phyloP scores from a whole-genome alignment of 2,329 filamentous ascomycete species.

The Monilinia aucupariae region DNA sequence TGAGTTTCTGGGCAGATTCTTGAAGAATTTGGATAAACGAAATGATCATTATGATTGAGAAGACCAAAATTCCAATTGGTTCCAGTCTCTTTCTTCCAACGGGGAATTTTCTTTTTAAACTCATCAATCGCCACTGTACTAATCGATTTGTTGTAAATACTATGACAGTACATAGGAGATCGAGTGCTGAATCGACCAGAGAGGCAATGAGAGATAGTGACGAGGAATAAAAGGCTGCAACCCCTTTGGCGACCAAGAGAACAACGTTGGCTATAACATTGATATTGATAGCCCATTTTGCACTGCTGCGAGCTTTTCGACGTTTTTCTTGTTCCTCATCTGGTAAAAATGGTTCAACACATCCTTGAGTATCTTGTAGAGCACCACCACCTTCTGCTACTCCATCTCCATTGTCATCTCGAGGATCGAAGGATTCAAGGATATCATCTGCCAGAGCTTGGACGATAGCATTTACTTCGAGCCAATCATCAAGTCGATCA shows the following conservation, averaged over 20 bases:
- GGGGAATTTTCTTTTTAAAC: constrained; percentile 48
- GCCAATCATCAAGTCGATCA: constrained; percentile 49
- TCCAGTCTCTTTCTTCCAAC: constrained; percentile 50
- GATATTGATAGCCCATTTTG: constrained; percentile 54
- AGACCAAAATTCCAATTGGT: constrained; percentile 54
- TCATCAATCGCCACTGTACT: constrained; percentile 50
- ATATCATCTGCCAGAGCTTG: constrained; percentile 52
- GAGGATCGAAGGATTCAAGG: constrained; percentile 53
- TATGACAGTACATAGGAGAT: constrained; percentile 55
- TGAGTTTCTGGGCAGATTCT: constrained; percentile 51
- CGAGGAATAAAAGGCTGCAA: constrained; percentile 47
- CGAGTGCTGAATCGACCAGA: constrained; percentile 53
- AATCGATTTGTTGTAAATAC: constrained; percentile 53
- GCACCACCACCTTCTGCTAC: constrained; percentile 48
- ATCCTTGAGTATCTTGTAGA: constrained; percentile 44
- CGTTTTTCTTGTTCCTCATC: constrained; percentile 48
- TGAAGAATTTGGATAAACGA: constrained; percentile 55
- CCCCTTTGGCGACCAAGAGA: constrained; percentile 48
- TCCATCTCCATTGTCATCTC: constrained; percentile 51
- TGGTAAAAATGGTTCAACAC: constrained; percentile 50
- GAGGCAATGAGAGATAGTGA: constrained; percentile 56
- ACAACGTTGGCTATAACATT: constrained; percentile 54
- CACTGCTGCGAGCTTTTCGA: constrained; percentile 42
- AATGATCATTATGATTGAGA: constrained; percentile 57
- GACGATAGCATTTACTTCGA: constrained; percentile 54